phyloP scores from a whole-genome alignment of 768 basidiomycete genomes.

The Dictyophora rubrovolvata region DNA sequence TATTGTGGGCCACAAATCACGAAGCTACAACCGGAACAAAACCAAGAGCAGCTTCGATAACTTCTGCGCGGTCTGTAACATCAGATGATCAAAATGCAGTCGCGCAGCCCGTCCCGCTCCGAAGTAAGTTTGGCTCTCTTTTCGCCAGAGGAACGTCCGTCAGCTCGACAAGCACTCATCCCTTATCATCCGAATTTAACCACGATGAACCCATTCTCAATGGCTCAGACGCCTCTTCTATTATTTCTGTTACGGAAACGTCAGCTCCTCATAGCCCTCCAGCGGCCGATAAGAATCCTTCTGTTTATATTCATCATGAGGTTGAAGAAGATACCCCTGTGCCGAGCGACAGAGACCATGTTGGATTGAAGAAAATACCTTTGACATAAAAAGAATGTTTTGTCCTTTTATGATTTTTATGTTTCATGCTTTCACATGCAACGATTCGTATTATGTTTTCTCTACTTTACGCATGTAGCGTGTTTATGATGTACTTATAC shows the following conservation, averaged over 20 bases:
- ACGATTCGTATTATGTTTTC: neutral
- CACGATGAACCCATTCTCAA: conserved; percentile 35
- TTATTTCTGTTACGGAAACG: conserved; percentile 32
- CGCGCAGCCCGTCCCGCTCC: conserved; percentile 32
- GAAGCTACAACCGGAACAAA: conserved; percentile 15
- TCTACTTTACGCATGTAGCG: neutral
- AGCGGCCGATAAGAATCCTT: neutral
- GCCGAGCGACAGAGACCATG: neutral
- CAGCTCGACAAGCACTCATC: conserved; percentile 24
- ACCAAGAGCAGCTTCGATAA: conserved; percentile 18
- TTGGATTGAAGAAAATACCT: neutral
- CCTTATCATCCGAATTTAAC: conserved; percentile 12
- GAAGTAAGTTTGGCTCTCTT: conserved; percentile 61
- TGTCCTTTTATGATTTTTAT: neutral
- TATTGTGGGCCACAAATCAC: conserved; percentile 39
- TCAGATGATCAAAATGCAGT: conserved; percentile 9
- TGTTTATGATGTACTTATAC: neutral
- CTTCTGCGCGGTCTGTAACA: conserved; percentile 13
- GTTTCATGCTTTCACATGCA: neutral
- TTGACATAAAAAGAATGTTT: neutral
- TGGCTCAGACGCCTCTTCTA: conserved; percentile 48
- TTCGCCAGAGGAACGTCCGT: conserved; percentile 50
- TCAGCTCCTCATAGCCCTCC: conserved; percentile 50
- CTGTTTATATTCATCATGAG: neutral
- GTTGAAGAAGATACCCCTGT: neutral